Percentiles rank a stretch among this genome's conserved stretches.
Conservation (phyloP, 2,329 filamentous ascomycete species). For the Pezicula radicicola region DNA sequence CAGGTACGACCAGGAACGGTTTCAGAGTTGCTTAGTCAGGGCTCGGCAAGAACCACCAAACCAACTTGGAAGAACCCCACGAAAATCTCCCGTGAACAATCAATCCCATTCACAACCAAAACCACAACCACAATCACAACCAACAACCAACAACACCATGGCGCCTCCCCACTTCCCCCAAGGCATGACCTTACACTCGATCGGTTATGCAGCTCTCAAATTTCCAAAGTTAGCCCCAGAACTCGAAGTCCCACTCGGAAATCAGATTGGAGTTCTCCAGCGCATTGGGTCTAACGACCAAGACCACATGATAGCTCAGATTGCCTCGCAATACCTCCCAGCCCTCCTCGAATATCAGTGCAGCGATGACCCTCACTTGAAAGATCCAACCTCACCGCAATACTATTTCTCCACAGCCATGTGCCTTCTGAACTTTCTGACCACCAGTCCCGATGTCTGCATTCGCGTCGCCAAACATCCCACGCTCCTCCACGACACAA, state of each 20-base stretch:
- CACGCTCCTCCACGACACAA: slow-evolving; percentile 12
- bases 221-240: slow-evolving; percentile 7
- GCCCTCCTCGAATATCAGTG: slow-evolving; percentile 19
- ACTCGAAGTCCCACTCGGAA: slow-evolving; percentile 10
- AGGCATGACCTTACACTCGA: slow-evolving; percentile 14
- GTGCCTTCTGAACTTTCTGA: slow-evolving; percentile 19
- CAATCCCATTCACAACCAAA: neutral
- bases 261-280: slow-evolving; percentile 18
- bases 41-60: too few species aligned
- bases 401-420: slow-evolving; percentile 19
- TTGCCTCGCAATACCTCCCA: slow-evolving; percentile 20
- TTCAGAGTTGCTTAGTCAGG: too few species aligned
- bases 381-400: slow-evolving; percentile 6
- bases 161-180: slow-evolving; percentile 16
- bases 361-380: slow-evolving; percentile 10
- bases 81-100: too few species aligned
- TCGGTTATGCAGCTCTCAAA: slow-evolving; percentile 19
- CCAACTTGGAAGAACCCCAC: too few species aligned
- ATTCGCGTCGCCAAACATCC: slow-evolving; percentile 14
- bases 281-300: slow-evolving; percentile 4
- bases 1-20: too few species aligned
- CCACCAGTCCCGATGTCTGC: slow-evolving; percentile 17
- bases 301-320: slow-evolving; percentile 16
- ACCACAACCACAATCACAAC: neutral
- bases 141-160: slow-evolving; percentile 3